Evolutionary conservation across 2,329 filamentous ascomycete genomes (phyloP).

Genomic region (Claviceps maximensis): DNA sequence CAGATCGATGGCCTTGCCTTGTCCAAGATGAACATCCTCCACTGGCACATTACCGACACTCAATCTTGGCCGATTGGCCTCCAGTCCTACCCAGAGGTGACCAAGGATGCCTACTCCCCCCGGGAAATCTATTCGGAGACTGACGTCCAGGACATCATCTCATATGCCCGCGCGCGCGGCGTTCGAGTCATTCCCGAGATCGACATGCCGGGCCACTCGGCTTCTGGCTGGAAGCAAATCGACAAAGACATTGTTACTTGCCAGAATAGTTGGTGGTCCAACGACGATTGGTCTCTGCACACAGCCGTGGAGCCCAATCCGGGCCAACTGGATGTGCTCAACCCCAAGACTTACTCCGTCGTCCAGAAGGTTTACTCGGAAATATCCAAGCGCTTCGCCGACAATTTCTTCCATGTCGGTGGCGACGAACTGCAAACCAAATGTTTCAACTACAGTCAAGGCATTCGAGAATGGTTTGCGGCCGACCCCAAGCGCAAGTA

Average conservation of each 20-base stretch:
- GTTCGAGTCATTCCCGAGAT: constrained; percentile 44
- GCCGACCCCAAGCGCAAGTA: constrained; percentile 28
- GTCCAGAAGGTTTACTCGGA: constrained; percentile 41
- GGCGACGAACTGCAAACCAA: constrained; percentile 38
- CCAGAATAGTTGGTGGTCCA: constrained; percentile 45
- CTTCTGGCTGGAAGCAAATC: constrained; percentile 39
- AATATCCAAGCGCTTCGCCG: constrained; percentile 34
- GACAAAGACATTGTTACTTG: constrained; percentile 41
- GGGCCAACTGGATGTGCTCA: constrained; percentile 41
- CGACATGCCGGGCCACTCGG: constrained; percentile 44
- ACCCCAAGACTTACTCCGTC: constrained; percentile 41
- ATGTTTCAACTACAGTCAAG: constrained; percentile 44
- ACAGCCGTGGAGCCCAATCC: constrained; percentile 42
- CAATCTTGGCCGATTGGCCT: constrained; percentile 43
- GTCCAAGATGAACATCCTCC: constrained; percentile 43
- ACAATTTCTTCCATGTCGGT: constrained; percentile 42
- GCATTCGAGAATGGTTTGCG: constrained; percentile 35
- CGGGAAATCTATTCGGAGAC: constrained; percentile 31
- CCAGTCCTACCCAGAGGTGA: constrained; percentile 35
- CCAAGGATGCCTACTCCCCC: constrained; percentile 38
- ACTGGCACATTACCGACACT: constrained; percentile 42
- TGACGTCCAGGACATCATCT: constrained; percentile 29
- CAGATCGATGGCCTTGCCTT: constrained; percentile 41
- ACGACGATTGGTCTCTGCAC: constrained; percentile 38
- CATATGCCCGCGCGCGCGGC: constrained; percentile 36